phyloP scores from a whole-genome alignment of 352 stramenopile genomes.

The Globisporangium viniferum region DNA sequence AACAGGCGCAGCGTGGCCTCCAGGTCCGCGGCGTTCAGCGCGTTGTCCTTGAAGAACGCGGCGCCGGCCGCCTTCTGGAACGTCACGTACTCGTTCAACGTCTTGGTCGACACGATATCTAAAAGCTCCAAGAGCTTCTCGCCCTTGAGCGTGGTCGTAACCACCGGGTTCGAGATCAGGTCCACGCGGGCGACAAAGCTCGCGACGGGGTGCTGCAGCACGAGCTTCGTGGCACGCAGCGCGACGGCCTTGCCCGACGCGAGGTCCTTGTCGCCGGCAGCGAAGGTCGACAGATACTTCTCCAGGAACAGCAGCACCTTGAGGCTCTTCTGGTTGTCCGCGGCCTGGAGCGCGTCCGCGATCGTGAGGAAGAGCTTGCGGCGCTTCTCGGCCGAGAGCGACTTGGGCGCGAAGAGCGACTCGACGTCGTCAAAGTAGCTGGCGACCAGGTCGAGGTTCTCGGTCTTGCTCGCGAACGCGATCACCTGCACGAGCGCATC shows the following conservation, averaged over 20 bases:
- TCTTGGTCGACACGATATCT: constrained; percentile 92
- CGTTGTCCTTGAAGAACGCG: constrained; percentile 61
- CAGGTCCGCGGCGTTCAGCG: constrained; percentile 55
- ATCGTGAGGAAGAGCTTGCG: constrained; percentile 66
- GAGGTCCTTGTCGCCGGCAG: constrained; percentile 50
- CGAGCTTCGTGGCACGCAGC: constrained; percentile 76
- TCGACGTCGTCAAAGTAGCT: constrained; percentile 75
- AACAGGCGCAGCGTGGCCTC: constrained; percentile 90
- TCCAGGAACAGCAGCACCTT: constrained; percentile 71
- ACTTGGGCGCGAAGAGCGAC: constrained; percentile 40
- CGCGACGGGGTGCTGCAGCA: constrained; percentile 88
- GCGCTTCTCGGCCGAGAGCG: constrained; percentile 45
- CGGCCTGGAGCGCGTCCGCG: constrained; percentile 54
- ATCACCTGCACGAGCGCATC: constrained; percentile 63
- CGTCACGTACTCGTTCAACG: constrained; percentile 84
- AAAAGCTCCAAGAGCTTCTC: constrained; percentile 82
- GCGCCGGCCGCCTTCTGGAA: constrained; percentile 72
- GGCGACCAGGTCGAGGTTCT: constrained; percentile 57
- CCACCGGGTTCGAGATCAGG: constrained; percentile 76
- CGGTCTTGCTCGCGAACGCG: constrained; percentile 47
- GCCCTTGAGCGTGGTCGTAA: constrained; percentile 68
- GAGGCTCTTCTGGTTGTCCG: constrained; percentile 32
- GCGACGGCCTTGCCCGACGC: constrained; percentile 69
- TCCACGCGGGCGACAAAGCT: constrained; percentile 89
- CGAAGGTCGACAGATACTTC: constrained; percentile 68